phyloP scores from a whole-genome alignment of 2,329 filamentous ascomycete species.

The Didymella glomerata region DNA sequence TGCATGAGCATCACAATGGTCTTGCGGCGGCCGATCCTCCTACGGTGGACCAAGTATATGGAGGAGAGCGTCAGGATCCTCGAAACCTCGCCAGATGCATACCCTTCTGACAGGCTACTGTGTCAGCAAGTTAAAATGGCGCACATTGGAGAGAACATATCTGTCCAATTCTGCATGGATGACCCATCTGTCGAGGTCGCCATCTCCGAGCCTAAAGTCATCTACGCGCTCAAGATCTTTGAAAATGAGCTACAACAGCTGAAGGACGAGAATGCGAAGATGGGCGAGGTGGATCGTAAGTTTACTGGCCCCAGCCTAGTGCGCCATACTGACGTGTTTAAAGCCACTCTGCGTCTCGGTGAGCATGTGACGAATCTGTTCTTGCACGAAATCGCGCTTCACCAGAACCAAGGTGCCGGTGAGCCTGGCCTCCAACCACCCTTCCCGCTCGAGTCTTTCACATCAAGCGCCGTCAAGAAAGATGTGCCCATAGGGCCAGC shows the following conservation, averaged over 20 bases:
- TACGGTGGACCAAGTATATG: conserved; percentile 70
- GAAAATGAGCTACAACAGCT: conserved; percentile 59
- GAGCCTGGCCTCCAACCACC: conserved; percentile 55
- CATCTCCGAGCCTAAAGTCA: conserved; percentile 64
- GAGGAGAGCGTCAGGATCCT: conserved; percentile 68
- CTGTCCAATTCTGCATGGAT: conserved; percentile 65
- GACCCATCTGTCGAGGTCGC: conserved; percentile 60
- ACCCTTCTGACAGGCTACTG: conserved; percentile 64
- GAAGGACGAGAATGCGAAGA: conserved; percentile 49
- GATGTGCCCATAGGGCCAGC: conserved; percentile 55
- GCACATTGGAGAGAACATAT: conserved; percentile 66
- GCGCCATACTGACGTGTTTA: conserved; percentile 1
- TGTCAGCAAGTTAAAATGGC: conserved; percentile 67
- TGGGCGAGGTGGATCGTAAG: conserved; percentile 50
- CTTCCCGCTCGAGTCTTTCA: conserved; percentile 53
- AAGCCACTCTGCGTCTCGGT: conserved; percentile 54
- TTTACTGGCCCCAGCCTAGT: conserved; percentile 10
- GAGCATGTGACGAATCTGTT: conserved; percentile 60
- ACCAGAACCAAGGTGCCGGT: conserved; percentile 52
- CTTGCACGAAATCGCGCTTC: conserved; percentile 61
- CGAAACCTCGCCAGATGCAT: conserved; percentile 63
- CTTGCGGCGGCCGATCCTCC: conserved; percentile 64
- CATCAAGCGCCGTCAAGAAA: conserved; percentile 50
- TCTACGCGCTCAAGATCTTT: conserved; percentile 63
- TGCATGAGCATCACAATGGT: conserved; percentile 66